Evolutionary conservation across 305 asterid species (phyloP).

Genomic region (Rubia balearica): DNA sequence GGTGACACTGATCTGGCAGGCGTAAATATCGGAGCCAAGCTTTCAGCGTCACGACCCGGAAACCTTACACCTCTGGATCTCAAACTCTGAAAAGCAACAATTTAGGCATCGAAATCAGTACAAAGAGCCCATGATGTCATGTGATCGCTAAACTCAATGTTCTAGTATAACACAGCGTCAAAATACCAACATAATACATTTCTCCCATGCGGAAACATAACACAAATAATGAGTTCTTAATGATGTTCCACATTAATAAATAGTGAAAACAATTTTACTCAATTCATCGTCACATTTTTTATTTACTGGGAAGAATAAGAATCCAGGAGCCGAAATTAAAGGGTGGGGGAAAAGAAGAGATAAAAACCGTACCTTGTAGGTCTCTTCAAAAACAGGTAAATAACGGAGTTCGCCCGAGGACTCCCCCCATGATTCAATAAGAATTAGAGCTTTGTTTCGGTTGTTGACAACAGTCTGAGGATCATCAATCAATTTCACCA

Average conservation of each 20-base stretch:
- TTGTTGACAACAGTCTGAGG: constrained; percentile 95
- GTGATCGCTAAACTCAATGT: neutral
- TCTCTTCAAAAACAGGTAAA: constrained; percentile 97
- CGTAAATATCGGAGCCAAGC: constrained; percentile 91
- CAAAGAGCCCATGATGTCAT: neutral
- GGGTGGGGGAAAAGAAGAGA: neutral
- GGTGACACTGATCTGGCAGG: constrained; percentile 72
- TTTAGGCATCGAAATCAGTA: neutral
- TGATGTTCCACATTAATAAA: no score
- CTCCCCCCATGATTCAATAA: constrained; percentile 98
- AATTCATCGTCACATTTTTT: neutral
- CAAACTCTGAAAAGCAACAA: constrained; percentile 52
- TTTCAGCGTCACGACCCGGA: constrained; percentile 94
- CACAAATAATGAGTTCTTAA: no score
- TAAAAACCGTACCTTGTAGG: constrained; percentile 62
- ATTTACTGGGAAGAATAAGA: neutral
- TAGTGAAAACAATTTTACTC: neutral
- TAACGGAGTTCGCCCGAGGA: constrained; percentile 86
- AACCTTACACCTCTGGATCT: constrained; percentile 90
- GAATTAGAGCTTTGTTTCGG: constrained; percentile 74
- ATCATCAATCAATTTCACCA: constrained; percentile 98
- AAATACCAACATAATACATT: no score
- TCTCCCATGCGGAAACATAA: no score
- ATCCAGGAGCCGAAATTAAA: neutral
- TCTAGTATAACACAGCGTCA: no score